Base-by-base conservation (phyloP, 164 flowering plant genomes). In the Tetracentron sinense region DNA sequence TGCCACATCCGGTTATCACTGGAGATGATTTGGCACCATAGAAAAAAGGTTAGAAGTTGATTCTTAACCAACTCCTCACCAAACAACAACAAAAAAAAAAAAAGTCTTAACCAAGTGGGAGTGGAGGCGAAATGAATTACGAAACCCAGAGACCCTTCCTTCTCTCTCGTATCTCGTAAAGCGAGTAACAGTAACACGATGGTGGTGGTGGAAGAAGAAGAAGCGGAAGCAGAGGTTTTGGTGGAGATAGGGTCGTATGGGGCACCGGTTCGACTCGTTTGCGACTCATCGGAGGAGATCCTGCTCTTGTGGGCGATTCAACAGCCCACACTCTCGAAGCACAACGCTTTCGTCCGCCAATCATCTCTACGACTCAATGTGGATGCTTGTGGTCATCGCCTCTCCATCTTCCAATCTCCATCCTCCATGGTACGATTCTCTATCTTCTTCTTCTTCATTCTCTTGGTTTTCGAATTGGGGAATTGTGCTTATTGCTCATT, bases 291-390 rank as follows among this genome's bases (percentile, higher is more conserved):
- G 52, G 96, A 78, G 75, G 98, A 92, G 81, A 89, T 83, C 8
- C 78, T 92, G 82, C 74, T 92, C 6, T 71, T 92, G 42, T 92
- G 98, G 98, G 83, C 87, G 19, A 69, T 89, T 29, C 96, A 87
- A 55, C 96, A 87, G 72, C 98, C 96, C 1, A 82, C 85, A 22
- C 69, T 68, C 52, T 74, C 81, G 19, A 80, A 81, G 50, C 86
- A 77, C n/a, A 92, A 92, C 70, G 82, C 92, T 31, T 86, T 85
- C 65, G 97, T 83, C 48, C 55, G 69, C 10, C 96, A 92, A 49
- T 82, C 97, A 2, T 87, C 97, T 62, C 86, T 85, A n/a, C 56
- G 56, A 0, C 90, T 89, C 35, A 51, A 58, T 31, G 64, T 92
- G 53, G 94, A 92, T 53, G 82, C 96, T 33, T 92, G 94, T 60